Percentiles rank a stretch among this genome's conserved stretches.
phyloP scores from a whole-genome alignment of 2,329 filamentous ascomycete species.

The Aspergillus amoenus region DNA sequence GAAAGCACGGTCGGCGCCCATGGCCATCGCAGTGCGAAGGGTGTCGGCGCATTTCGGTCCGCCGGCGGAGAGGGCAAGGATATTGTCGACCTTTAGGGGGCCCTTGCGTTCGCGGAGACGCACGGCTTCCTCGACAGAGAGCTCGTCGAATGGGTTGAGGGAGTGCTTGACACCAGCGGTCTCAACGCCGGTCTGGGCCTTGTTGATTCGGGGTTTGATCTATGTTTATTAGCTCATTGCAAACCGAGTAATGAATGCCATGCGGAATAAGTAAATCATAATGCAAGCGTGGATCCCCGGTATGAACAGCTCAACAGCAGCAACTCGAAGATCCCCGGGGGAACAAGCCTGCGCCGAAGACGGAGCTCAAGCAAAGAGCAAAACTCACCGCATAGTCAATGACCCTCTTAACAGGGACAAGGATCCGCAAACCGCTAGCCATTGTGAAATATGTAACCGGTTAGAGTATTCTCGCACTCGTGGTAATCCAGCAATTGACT shows the following conservation, averaged over 20 bases:
- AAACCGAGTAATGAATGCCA: not conserved
- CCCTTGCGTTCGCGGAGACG: constrained; percentile 84
- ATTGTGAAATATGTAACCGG: constrained; percentile 32
- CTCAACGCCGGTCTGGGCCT: constrained; percentile 80
- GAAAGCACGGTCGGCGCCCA: constrained; percentile 91
- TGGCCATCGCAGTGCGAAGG: constrained; percentile 94
- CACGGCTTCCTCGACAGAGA: constrained; percentile 94
- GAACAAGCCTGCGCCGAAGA: constrained; percentile 18
- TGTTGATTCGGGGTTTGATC: constrained; percentile 71
- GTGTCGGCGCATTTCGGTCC: constrained; percentile 85
- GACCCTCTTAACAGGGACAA: constrained; percentile 79
- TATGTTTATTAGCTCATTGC: constrained; percentile 26
- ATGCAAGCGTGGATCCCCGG: not conserved
- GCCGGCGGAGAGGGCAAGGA: constrained; percentile 84
- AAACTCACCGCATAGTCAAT: constrained; percentile 78
- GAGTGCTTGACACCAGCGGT: constrained; percentile 92
- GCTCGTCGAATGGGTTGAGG: constrained; percentile 99
- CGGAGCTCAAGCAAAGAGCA: constrained; percentile 17
- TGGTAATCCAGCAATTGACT: not conserved
- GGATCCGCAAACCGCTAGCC: constrained; percentile 62
- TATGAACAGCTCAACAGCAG: not conserved
- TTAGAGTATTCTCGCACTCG: not conserved
- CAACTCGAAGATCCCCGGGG: not conserved
- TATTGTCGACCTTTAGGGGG: constrained; percentile 78
- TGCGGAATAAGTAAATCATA: not conserved